A percentile compares a stretch with the other conserved stretches of the same genome.
phyloP scores from a whole-genome alignment of 2,329 filamentous ascomycete genomes.

The Harringtonia aguacate region DNA sequence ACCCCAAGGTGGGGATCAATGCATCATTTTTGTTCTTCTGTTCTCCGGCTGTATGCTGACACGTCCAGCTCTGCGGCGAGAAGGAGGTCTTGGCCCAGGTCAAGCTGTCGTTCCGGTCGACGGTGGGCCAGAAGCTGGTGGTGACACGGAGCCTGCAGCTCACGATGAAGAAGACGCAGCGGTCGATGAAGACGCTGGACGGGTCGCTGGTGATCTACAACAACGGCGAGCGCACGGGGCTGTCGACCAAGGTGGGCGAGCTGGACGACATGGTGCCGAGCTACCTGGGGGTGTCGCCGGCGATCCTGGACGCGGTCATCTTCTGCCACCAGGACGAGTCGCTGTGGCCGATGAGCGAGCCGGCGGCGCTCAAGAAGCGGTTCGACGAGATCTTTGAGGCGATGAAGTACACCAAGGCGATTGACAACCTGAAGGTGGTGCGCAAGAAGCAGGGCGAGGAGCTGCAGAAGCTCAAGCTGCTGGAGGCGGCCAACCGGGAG shows the following conservation, averaged over 20 bases:
- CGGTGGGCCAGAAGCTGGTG: slow-evolving; percentile 69
- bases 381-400: slow-evolving; percentile 99
- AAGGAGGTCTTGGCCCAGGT: slow-evolving; percentile 87
- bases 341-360: slow-evolving; percentile 90
- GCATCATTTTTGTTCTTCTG: not conserved
- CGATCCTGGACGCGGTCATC: slow-evolving; percentile 87
- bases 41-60: not conserved
- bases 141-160: slow-evolving; percentile 77
- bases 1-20: slow-evolving; percentile 58
- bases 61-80: slow-evolving; percentile 57
- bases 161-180: slow-evolving; percentile 69
- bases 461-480: slow-evolving; percentile 59
- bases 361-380: slow-evolving; percentile 73
- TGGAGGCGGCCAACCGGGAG: slow-evolving; percentile 48
- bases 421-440: slow-evolving; percentile 84
- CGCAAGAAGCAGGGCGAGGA: slow-evolving; percentile 74
- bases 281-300: slow-evolving; percentile 78
- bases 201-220: slow-evolving; percentile 64
- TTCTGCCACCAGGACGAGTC: slow-evolving; percentile 99
- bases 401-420: slow-evolving; percentile 91
- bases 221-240: slow-evolving; percentile 66
- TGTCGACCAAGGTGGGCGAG: slow-evolving; percentile 72
- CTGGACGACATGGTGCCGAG: slow-evolving; percentile 76
- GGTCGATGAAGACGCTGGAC: slow-evolving; percentile 76
- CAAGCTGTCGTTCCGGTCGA: slow-evolving; percentile 75